Base-by-base conservation (phyloP, 768 basidiomycete species). In the Asterophora parasitica region DNA sequence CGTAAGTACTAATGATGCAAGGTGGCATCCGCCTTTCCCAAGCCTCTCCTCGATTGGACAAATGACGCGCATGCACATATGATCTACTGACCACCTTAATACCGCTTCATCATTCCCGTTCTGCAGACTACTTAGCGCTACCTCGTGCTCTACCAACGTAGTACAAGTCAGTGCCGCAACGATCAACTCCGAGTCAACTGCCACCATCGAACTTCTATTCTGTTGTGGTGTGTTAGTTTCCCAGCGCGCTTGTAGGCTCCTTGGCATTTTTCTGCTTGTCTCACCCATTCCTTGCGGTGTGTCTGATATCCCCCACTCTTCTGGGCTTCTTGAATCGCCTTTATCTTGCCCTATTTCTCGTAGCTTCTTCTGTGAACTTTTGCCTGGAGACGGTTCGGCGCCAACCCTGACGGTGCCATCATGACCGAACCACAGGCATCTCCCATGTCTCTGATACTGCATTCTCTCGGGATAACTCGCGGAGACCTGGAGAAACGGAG, bases 381-480 rank as follows among this genome's bases (percentile, higher is more conserved):
- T 31, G 15, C 28, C 8, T 26, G 32, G 37, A 9, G n/a, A 34
- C 16, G 32, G 32, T 20, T 27, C 31, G 31, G 12, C 46, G 46
- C 32, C 48, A 45, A 19, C 50, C 46, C 47, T 50, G 31, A 32
- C 44, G 38, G 44, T 51, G 38, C 54, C 54, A 56, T 50, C 38
- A 77, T 77, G 75, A 59, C 66, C 31, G 65, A 72, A 52, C 66
- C 59, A 43, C 65, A 72, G 52, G 62, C 63, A 42, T 89, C 87
- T 7, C 88, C 88, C 30, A 87, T 88, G 23, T 84, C 84, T 27
- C 79, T 82, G 56, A 76, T 90, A 17, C 69, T 90, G 30, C 72
- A 78, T 57, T 79, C 80, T 13, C 74, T 90, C 34, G 86, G 87
- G 43, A 75, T 90, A 60, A 88, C 88, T 55, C 78, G 85, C 64